These are phyloP conservation scores for Cercospora sp. DNA, from an alignment of 2,329 filamentous ascomycete species.

Conservation along the genomic window DNA sequence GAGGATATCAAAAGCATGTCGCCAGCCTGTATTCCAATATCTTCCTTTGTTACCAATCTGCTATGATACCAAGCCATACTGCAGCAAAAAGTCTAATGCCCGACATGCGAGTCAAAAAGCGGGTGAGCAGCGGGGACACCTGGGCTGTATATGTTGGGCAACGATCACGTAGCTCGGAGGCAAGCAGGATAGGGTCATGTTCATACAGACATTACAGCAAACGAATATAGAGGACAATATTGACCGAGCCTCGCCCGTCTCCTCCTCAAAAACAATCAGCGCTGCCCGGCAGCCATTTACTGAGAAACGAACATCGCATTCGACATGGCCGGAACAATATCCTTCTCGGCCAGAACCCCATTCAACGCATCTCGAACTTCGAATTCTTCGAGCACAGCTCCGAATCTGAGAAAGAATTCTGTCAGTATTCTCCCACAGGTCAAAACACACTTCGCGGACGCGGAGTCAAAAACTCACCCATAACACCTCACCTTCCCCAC, in stretches of 20 bases:
- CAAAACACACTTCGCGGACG: too few species aligned
- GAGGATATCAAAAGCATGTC: not conserved
- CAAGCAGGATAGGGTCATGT: not conserved
- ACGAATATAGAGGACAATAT: not conserved
- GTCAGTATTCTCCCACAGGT: too few species aligned
- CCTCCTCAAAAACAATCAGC: not conserved
- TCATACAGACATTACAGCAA: not conserved
- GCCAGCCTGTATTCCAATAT: not conserved
- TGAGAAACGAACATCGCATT: not conserved
- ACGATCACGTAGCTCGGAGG: too few species aligned
- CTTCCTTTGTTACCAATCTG: not conserved
- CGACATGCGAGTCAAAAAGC: not conserved
- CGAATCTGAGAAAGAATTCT: conserved; percentile 59
- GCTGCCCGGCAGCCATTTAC: not conserved
- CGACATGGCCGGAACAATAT: conserved; percentile 22
- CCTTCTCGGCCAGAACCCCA: conserved; percentile 64
- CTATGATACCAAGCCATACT: not conserved
- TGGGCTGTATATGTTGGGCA: not conserved
- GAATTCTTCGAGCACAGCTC: conserved; percentile 69
- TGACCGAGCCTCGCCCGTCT: not conserved
- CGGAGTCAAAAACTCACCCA: conserved; percentile 72
- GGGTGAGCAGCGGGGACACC: too few species aligned
- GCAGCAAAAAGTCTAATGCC: not conserved
- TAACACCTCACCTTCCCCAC: conserved; percentile 85
- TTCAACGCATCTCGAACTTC: conserved; percentile 77